Conservation (phyloP, 1,284 basidiomycete species). For the Fomitopsis pinicola region DNA sequence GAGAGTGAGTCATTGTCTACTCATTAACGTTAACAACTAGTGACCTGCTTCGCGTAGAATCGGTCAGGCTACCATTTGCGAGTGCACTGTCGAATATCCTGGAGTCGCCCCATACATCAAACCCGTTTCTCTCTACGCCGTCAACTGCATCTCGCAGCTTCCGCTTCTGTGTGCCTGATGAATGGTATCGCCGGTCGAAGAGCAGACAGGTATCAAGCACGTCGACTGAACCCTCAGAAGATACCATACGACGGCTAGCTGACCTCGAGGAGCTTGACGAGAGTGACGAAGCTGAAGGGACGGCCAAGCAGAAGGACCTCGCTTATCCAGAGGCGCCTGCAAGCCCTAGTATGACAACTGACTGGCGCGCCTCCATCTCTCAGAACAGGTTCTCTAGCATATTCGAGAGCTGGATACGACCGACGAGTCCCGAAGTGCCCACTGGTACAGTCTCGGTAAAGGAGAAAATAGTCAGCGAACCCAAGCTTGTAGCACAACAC, state of each 20-base stretch:
- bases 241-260: constrained; percentile 45
- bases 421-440: constrained; percentile 34
- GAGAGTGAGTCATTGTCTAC: constrained; percentile 41
- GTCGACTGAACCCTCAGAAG: constrained; percentile 46
- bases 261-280: constrained; percentile 51
- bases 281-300: constrained; percentile 49
- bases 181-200: constrained; percentile 72
- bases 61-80: constrained; percentile 20
- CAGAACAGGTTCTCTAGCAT: constrained; percentile 61
- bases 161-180: constrained; percentile 68
- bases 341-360: constrained; percentile 24
- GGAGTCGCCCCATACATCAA: constrained; percentile 34
- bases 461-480: constrained; percentile 65
- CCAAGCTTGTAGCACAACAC: constrained; percentile 45
- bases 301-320: constrained; percentile 48
- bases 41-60: constrained; percentile 11
- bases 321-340: constrained; percentile 9
- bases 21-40: neutral
- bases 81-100: constrained; percentile 31
- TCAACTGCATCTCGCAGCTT: constrained; percentile 39
- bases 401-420: constrained; percentile 57
- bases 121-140: constrained; percentile 27
- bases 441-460: constrained; percentile 32
- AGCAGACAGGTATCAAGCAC: constrained; percentile 44
- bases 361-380: constrained; percentile 46